These are phyloP conservation scores for Cadophora malorum DNA, from an alignment of 2,329 filamentous ascomycete genomes.

Conservation along the genomic window DNA sequence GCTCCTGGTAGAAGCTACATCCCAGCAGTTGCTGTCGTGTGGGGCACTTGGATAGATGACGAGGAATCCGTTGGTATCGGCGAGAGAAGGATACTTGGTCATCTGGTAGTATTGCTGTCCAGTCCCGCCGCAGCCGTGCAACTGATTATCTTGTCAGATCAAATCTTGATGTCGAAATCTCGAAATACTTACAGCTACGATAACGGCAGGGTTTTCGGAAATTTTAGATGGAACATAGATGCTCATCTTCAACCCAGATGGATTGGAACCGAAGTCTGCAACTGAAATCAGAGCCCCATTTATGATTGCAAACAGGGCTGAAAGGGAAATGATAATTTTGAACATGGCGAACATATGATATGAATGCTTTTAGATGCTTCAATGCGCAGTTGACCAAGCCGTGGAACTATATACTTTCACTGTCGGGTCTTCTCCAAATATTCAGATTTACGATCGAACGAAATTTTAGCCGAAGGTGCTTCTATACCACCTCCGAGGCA, in stretches of 20 bases:
- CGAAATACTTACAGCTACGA: conserved; percentile 5
- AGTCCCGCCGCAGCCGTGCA: conserved; percentile 15
- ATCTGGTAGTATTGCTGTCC: conserved; percentile 13
- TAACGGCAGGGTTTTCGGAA: conserved; percentile 9
- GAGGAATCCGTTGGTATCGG: conserved; percentile 63
- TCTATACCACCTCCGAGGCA: too few relatives aligned
- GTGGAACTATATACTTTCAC: too few relatives aligned
- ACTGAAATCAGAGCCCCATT: conserved; percentile 13
- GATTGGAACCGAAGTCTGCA: conserved; percentile 22
- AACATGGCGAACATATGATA: neutral
- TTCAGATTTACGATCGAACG: too few relatives aligned
- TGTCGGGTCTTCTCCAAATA: too few relatives aligned
- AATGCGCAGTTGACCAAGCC: too few relatives aligned
- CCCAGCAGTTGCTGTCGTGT: conserved; percentile 62
- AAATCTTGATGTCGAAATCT: neutral
- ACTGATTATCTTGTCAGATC: neutral
- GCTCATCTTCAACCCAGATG: conserved; percentile 21
- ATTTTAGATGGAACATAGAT: conserved; percentile 25
- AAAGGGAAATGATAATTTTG: neutral
- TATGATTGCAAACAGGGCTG: neutral
- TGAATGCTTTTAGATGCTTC: neutral
- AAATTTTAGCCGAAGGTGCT: too few relatives aligned
- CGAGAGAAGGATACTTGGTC: conserved; percentile 35
- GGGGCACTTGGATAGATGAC: conserved; percentile 63
- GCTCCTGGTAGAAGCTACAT: conserved; percentile 55